Evolutionary conservation across 495 filamentous ascomycete species (phyloP).

Genomic region (Podospora conica): DNA sequence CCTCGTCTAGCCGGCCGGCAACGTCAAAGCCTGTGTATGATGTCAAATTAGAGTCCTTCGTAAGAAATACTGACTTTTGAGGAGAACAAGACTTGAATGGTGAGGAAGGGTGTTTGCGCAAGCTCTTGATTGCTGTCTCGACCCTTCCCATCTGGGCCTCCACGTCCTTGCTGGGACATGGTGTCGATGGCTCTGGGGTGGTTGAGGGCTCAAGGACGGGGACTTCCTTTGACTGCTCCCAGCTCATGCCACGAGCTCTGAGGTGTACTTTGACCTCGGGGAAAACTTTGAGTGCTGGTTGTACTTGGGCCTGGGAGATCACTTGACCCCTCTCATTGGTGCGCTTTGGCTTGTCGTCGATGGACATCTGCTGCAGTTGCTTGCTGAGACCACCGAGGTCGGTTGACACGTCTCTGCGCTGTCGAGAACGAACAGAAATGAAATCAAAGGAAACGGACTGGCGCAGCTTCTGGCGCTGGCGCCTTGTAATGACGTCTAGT

Average conservation of each 20-base stretch:
- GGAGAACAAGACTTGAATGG: slow-evolving; percentile 33
- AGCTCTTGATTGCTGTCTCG: slow-evolving; percentile 19
- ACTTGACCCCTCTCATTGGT: slow-evolving; percentile 32
- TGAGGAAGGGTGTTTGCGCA: slow-evolving; percentile 12
- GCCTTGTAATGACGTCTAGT: slow-evolving; percentile 21
- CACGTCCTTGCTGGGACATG: slow-evolving; percentile 2
- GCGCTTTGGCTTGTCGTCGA: slow-evolving; percentile 17
- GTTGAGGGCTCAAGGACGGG: neutral
- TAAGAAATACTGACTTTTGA: slow-evolving; percentile 52
- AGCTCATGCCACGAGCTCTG: too few species aligned
- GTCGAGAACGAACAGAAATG: slow-evolving; percentile 10
- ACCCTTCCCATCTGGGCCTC: slow-evolving; percentile 11
- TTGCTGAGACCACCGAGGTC: slow-evolving; percentile 21
- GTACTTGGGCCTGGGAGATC: slow-evolving; percentile 23
- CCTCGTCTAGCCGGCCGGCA: slow-evolving; percentile 55
- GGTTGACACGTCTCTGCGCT: slow-evolving; percentile 11
- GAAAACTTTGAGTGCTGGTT: neutral
- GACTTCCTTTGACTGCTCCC: too few species aligned
- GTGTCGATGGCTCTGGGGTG: slow-evolving; percentile 13
- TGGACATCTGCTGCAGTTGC: slow-evolving; percentile 25
- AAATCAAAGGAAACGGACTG: slow-evolving; percentile 25
- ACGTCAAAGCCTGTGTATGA: slow-evolving; percentile 65
- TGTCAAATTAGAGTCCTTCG: slow-evolving; percentile 60
- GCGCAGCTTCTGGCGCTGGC: slow-evolving; percentile 21
- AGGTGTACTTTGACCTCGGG: too few species aligned